Evolutionary conservation across 2,329 filamentous ascomycete genomes (phyloP).

Genomic region (Penicillium janthinellum): DNA sequence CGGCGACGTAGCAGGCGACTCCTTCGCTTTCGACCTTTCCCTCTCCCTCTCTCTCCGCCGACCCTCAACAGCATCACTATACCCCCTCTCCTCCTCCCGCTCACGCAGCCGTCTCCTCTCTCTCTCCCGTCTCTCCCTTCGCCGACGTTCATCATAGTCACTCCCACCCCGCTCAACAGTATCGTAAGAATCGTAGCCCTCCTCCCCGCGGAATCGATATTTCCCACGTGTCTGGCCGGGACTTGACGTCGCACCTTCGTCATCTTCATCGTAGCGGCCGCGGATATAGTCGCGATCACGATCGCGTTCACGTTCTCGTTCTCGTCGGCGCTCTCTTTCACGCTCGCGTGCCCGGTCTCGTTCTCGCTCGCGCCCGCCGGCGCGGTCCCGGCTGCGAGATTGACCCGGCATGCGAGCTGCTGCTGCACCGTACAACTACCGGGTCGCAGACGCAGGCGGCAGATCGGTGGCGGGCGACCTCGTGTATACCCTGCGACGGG

Average conservation of each 20-base stretch:
- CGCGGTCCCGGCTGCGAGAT: slow-evolving; percentile 38
- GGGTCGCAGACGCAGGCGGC: background rate
- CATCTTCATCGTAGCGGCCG: slow-evolving; percentile 19
- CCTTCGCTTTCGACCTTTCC: slow-evolving; percentile 36
- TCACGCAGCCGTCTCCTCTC: slow-evolving; percentile 21
- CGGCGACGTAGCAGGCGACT: slow-evolving; percentile 41
- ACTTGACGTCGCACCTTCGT: slow-evolving; percentile 21
- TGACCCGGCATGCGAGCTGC: slow-evolving; percentile 33
- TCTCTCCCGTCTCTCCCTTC: slow-evolving; percentile 23
- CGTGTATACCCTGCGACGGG: background rate
- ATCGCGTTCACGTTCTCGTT: slow-evolving; percentile 16
- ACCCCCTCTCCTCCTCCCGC: slow-evolving; percentile 23
- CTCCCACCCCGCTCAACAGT: slow-evolving; percentile 25
- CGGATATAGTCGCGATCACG: slow-evolving; percentile 24
- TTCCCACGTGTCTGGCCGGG: slow-evolving; percentile 19
- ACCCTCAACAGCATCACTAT: slow-evolving; percentile 25
- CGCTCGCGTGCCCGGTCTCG: slow-evolving; percentile 22
- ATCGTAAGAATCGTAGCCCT: slow-evolving; percentile 28
- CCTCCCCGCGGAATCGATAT: slow-evolving; percentile 25
- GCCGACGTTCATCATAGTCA: slow-evolving; percentile 24
- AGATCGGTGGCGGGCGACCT: slow-evolving; percentile 2
- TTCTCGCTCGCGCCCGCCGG: slow-evolving; percentile 20
- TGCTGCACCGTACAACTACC: background rate
- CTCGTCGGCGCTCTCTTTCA: slow-evolving; percentile 19
- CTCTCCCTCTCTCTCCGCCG: slow-evolving; percentile 17